Evolutionary conservation across 2,329 filamentous ascomycete genomes (phyloP), one percentile per base, ranked within the genome.

Genomic region (Claviceps humidiphila): DNA sequence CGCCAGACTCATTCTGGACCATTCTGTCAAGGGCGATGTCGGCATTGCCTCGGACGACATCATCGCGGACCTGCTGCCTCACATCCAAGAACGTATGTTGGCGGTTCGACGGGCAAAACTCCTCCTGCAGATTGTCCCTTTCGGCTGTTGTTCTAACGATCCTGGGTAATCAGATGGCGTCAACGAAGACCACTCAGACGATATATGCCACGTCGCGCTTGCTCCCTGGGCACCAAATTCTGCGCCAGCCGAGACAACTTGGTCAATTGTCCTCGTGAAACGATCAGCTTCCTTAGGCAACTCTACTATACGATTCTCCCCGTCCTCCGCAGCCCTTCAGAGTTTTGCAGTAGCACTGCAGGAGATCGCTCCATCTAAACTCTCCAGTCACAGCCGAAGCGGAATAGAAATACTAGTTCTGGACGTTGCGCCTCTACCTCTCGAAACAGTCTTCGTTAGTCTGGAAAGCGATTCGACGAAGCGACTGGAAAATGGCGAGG

Each of bases 21-120:
- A 89, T 64, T 84, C 86, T 66, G 76, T 95, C 61, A 87, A 85
- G 68, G 88, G 87, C 51, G 88, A 95, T 64, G 77, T 90, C 56
- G 93, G 89, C 57, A 79, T 93, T 57, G 69, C 97, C 51, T 95
- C 91, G 13, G 84, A 89, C 61, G 89, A 95, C 66, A 75, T 98
- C 50, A 89, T 90, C 61, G 74, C 77, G 47, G 86, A 94, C 63
- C 76, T 97, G 50, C 89, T 94, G 69, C 82, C 87, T 56, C 71
- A 80, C 60, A 62, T 77, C 59, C 68, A 69, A 58, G 61, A 73
- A 63, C 66, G 78, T 82, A 65, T 67, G 77, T 74, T 24, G 6
- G 4, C 6, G 14, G n/a, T 5, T 6, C 11, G 4, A 24, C 20
- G 24, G 26, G 42, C 13, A 16, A 34, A 9, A 22, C 4, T 17